These are phyloP conservation scores for Lecanicillium sp. DNA, from an alignment of 2,329 filamentous ascomycete genomes.

Conservation along the genomic window DNA sequence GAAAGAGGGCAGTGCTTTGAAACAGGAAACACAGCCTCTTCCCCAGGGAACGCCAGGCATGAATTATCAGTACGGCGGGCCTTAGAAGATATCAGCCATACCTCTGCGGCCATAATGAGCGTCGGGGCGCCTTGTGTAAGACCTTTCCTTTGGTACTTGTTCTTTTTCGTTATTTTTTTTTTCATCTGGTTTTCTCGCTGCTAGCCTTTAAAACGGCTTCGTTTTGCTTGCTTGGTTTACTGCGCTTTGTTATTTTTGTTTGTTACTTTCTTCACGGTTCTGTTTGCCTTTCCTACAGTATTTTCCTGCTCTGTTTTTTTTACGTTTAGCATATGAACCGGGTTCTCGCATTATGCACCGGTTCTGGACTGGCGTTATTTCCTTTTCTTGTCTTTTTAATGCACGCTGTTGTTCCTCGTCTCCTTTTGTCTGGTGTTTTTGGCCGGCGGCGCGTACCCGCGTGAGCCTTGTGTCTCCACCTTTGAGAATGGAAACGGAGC, in stretches of 20 bases:
- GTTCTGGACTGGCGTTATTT: conserved; percentile 7
- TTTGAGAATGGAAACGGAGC: too few species aligned
- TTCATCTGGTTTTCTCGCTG: not conserved
- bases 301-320: not conserved
- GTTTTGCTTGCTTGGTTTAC: not conserved
- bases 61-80: not conserved
- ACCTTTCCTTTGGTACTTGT: not conserved
- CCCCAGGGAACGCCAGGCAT: conserved; percentile 3
- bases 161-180: not conserved
- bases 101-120: too few species aligned
- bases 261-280: too few species aligned
- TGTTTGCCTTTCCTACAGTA: conserved; percentile 1
- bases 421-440: conserved; percentile 1
- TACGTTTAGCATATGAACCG: conserved; percentile 11
- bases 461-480: too few species aligned
- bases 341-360: conserved; percentile 1
- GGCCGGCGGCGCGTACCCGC: not conserved
- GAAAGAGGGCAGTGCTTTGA: conserved; percentile 21
- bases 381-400: not conserved
- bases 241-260: not conserved
- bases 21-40: conserved; percentile 10
- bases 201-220: not conserved
- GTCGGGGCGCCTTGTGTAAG: too few species aligned
- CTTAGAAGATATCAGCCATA: not conserved
- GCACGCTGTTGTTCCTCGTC: not conserved